Percentiles rank a stretch among this genome's conserved stretches.
Evolutionary conservation across 345 rosid species (phyloP).

Genomic region (Camelina laxa): DNA sequence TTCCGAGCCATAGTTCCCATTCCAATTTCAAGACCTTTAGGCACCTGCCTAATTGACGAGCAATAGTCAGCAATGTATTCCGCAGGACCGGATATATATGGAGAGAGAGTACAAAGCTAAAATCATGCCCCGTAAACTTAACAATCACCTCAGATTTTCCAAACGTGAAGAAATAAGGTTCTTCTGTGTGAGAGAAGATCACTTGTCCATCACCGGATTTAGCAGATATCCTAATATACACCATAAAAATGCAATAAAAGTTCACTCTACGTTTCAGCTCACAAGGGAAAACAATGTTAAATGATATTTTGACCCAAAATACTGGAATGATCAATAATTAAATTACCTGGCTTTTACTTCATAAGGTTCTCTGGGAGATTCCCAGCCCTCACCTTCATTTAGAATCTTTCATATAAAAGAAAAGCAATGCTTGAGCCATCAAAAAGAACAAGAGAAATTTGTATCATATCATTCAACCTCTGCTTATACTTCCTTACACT

Average conservation of each 20-base stretch:
- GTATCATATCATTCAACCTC: conserved; percentile 17
- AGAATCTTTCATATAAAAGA: conserved; percentile 55
- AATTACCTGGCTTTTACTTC: conserved; percentile 85
- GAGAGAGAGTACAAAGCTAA: conserved; percentile 10
- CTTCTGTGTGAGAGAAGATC: conserved; percentile 61
- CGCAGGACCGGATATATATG: background rate
- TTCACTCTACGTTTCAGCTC: background rate
- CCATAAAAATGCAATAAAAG: conserved; percentile 7
- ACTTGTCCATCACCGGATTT: conserved; percentile 72
- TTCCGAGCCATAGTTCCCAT: conserved; percentile 87
- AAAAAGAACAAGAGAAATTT: conserved; percentile 16
- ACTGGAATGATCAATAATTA: conserved; percentile 25
- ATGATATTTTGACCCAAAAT: conserved; percentile 20
- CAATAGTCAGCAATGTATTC: conserved; percentile 31
- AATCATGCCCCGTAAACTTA: conserved; percentile 16
- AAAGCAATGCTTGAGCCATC: conserved; percentile 27
- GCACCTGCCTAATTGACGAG: conserved; percentile 62
- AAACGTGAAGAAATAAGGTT: conserved; percentile 84
- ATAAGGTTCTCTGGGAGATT: conserved; percentile 90
- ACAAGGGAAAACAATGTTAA: conserved; percentile 14
- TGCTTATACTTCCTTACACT: conserved; percentile 18
- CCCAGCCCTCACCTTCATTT: conserved; percentile 94
- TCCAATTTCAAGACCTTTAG: conserved; percentile 97
- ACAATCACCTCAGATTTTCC: conserved; percentile 87
- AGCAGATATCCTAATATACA: conserved; percentile 74